Percentiles rank a stretch among this genome's conserved stretches.
phyloP scores from a whole-genome alignment of 495 filamentous ascomycete genomes.

The Penicillium soppii region DNA sequence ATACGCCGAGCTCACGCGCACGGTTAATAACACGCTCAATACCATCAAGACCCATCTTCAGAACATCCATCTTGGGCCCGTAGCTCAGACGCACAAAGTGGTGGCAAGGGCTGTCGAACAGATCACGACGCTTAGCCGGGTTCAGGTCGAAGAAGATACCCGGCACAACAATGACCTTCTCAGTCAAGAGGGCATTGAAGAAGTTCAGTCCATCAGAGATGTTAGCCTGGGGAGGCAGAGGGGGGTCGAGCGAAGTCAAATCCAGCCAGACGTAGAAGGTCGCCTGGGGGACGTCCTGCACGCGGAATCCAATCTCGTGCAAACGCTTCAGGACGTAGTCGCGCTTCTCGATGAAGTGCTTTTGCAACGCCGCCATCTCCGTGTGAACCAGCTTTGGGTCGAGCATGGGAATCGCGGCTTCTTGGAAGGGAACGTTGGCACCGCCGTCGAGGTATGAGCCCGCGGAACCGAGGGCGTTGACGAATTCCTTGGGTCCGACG shows the following conservation, averaged over 20 bases:
- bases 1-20: conserved; percentile 33
- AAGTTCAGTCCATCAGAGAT: conserved; percentile 94
- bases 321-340: conserved; percentile 83
- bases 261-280: conserved; percentile 93
- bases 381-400: conserved; percentile 72
- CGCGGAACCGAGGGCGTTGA: conserved; percentile 88
- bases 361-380: conserved; percentile 91
- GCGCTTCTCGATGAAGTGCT: conserved; percentile 83
- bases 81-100: conserved; percentile 92
- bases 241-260: conserved; percentile 48
- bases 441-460: conserved; percentile 96
- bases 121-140: conserved; percentile 80
- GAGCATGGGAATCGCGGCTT: conserved; percentile 89
- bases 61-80: conserved; percentile 83
- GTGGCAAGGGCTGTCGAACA: conserved; percentile 95
- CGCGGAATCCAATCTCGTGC: conserved; percentile 77
- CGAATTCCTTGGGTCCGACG: conserved; percentile 92
- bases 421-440: conserved; percentile 92
- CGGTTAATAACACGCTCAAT: conserved; percentile 73
- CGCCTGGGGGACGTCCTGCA: conserved; percentile 76
- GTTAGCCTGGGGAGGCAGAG: conserved; percentile 45
- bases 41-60: conserved; percentile 81
- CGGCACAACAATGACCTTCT: conserved; percentile 93
- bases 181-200: conserved; percentile 86
- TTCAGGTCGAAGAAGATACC: conserved; percentile 87